Evolutionary conservation across 345 rosid species (phyloP).

Genomic region (Limnanthes douglasii): DNA sequence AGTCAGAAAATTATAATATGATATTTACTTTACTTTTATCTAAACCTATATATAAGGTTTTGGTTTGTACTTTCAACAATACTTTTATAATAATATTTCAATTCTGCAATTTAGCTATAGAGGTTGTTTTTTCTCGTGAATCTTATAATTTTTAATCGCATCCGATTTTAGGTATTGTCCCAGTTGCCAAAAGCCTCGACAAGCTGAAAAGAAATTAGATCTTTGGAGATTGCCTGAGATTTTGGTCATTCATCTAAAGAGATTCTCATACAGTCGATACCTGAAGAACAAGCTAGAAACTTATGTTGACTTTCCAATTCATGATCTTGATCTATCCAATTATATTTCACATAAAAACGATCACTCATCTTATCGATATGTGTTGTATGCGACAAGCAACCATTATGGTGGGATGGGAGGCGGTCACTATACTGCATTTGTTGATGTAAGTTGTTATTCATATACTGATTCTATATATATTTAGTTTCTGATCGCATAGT

Average conservation of each 20-base stretch:
- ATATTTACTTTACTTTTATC: too few relatives aligned
- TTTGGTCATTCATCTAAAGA: conserved; percentile 82
- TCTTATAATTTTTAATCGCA: conserved; percentile 7
- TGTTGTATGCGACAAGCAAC: conserved; percentile 91
- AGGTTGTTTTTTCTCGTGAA: too few relatives aligned
- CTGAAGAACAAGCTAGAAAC: conserved; percentile 90
- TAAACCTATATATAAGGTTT: too few relatives aligned
- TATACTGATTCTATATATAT: too few relatives aligned
- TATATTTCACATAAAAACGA: conserved; percentile 52
- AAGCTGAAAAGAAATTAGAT: conserved; percentile 89
- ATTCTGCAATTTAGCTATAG: too few relatives aligned
- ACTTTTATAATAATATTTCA: too few relatives aligned
- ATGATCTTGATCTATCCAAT: conserved; percentile 71
- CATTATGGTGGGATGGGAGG: conserved; percentile 97
- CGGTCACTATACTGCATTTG: conserved; percentile 96
- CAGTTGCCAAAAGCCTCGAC: conserved; percentile 70
- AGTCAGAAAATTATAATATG: too few relatives aligned
- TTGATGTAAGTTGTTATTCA: conserved; percentile 96
- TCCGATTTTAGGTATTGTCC: conserved; percentile 72
- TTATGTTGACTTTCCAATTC: conserved; percentile 78
- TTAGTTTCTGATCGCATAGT: too few relatives aligned
- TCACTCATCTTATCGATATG: conserved; percentile 40
- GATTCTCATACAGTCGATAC: conserved; percentile 83
- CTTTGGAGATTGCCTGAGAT: conserved; percentile 97
- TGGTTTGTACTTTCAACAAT: not conserved